These are phyloP conservation scores for Lactifluus volemus DNA, from an alignment of 768 basidiomycete genomes.

Conservation along the genomic window DNA sequence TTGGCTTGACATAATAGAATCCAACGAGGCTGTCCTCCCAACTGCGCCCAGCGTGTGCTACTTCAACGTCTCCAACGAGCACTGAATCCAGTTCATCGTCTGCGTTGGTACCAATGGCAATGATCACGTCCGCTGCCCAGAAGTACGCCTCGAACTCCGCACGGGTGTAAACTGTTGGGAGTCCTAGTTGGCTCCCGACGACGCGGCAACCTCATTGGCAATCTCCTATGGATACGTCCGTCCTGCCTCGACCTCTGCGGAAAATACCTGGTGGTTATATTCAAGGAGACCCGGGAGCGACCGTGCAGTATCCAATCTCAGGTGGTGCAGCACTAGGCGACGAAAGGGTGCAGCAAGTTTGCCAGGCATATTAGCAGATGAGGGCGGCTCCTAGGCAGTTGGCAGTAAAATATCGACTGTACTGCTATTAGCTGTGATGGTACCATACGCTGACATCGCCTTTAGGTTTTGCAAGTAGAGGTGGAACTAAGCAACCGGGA, in stretches of 20 bases:
- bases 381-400: conserved; percentile 37
- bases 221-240: conserved; percentile 70
- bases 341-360: conserved; percentile 26
- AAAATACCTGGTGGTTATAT: conserved; percentile 54
- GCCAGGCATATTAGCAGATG: conserved; percentile 11
- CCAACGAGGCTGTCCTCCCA: conserved; percentile 72
- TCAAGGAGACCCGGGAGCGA: conserved; percentile 44
- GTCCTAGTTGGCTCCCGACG: background rate
- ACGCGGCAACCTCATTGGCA: background rate
- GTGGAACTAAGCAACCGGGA: too few species aligned
- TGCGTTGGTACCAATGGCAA: conserved; percentile 41
- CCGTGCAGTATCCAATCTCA: conserved; percentile 27
- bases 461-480: background rate
- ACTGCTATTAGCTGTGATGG: conserved; percentile 33
- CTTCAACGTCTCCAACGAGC: conserved; percentile 28
- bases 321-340: conserved; percentile 23
- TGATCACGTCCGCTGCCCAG: conserved; percentile 66
- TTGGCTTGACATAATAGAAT: conserved; percentile 80
- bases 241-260: conserved; percentile 64
- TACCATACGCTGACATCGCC: conserved; percentile 70
- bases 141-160: conserved; percentile 65
- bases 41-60: conserved; percentile 37
- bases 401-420: conserved; percentile 32
- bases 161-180: conserved; percentile 25
- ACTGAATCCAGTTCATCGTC: background rate